Evolutionary conservation across 768 basidiomycete species (phyloP).

Genomic region (Tylopilus sp.): DNA sequence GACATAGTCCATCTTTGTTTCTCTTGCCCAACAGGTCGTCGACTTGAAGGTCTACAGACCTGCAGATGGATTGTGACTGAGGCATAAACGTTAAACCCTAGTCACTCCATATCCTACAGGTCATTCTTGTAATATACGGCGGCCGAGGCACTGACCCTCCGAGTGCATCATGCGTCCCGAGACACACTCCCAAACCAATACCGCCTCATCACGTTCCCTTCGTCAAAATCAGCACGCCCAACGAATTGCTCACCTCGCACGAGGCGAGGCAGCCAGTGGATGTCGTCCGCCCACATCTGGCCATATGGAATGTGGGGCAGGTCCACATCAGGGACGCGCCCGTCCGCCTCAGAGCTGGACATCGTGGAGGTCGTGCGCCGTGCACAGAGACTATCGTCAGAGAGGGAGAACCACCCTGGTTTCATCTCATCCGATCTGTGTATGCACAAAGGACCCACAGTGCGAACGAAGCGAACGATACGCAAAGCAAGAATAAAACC

Average conservation of each 20-base stretch:
- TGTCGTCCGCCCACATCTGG: conserved; percentile 60
- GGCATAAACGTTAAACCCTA: no score
- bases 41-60: no score
- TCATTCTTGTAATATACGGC: no score
- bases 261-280: conserved; percentile 67
- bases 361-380: conserved; percentile 1
- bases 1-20: no score
- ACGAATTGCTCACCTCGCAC: conserved; percentile 39
- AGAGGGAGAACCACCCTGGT: conserved; percentile 69
- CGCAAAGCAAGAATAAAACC: background rate
- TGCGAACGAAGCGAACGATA: background rate
- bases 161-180: no score
- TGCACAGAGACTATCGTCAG: conserved; percentile 20
- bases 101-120: no score
- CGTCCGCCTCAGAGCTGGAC: background rate
- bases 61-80: no score
- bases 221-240: conserved; percentile 59
- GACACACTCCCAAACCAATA: conserved; percentile 68
- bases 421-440: conserved; percentile 84
- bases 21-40: no score
- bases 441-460: background rate
- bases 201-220: conserved; percentile 75
- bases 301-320: conserved; percentile 54
- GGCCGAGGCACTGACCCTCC: no score
- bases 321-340: background rate